A percentile compares a stretch with the other conserved stretches of the same genome.
Evolutionary conservation across 306 rosid species (phyloP).

Genomic region (Oxytropis ochrocephala): DNA sequence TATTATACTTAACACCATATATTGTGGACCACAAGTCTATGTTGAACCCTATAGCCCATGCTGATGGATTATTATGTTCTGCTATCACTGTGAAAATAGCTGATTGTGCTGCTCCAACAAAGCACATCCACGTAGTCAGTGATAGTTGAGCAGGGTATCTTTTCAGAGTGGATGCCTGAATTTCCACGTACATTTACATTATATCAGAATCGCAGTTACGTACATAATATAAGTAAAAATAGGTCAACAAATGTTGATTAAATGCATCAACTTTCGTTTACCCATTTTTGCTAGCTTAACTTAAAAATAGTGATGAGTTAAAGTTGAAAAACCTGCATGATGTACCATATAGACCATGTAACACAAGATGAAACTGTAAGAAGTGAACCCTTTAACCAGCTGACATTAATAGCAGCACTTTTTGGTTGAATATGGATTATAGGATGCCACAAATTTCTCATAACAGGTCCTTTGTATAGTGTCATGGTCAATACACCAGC

Average conservation of each 20-base stretch:
- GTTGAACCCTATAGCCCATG: constrained; percentile 63
- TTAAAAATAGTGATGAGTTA: background rate
- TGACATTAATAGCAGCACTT: constrained; percentile 29
- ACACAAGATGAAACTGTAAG: constrained; percentile 64
- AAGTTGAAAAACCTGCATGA: constrained; percentile 65
- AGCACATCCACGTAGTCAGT: constrained; percentile 66
- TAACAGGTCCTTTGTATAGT: constrained; percentile 57
- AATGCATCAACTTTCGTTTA: too few relatives aligned
- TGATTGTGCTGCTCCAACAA: constrained; percentile 77
- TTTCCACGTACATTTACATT: background rate
- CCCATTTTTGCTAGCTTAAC: too few relatives aligned
- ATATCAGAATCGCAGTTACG: background rate
- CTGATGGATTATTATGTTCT: constrained; percentile 40
- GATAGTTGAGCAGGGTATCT: constrained; percentile 80
- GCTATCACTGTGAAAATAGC: constrained; percentile 44
- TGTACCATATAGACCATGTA: constrained; percentile 69
- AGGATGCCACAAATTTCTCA: constrained; percentile 53
- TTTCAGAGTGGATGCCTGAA: constrained; percentile 71
- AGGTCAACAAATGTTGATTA: too few relatives aligned
- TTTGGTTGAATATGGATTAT: constrained; percentile 40
- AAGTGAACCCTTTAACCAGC: constrained; percentile 76
- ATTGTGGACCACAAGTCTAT: constrained; percentile 64
- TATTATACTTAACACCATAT: constrained; percentile 51
- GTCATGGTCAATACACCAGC: constrained; percentile 80
- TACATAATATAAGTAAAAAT: too few relatives aligned